Conservation (phyloP, 345 rosid genomes). For the Geranium rotundifolium region DNA sequence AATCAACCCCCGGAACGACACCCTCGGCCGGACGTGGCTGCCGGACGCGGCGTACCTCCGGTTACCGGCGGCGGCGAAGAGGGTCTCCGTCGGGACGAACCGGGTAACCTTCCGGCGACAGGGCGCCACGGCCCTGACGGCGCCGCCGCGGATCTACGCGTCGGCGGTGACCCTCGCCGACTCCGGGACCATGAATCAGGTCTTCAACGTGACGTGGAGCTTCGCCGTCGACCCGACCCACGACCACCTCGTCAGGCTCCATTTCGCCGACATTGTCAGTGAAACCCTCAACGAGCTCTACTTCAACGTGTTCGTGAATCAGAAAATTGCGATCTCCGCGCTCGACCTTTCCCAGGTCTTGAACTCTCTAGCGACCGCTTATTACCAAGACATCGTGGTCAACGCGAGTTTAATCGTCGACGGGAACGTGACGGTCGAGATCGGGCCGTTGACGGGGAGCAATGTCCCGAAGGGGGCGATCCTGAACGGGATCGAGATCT, state of each 20-base stretch:
- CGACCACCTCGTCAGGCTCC: slow-evolving; percentile 8
- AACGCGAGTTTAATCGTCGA: slow-evolving; percentile 9
- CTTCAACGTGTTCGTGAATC: slow-evolving; percentile 18
- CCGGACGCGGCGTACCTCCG: slow-evolving; percentile 8
- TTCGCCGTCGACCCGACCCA: slow-evolving; percentile 10
- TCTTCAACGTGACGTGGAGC: slow-evolving; percentile 16
- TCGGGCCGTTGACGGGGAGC: slow-evolving; percentile 10
- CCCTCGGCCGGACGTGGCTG: slow-evolving; percentile 11
- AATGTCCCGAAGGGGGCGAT: slow-evolving; percentile 9
- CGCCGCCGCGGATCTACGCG: slow-evolving; percentile 7
- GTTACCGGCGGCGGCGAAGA: not conserved
- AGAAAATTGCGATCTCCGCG: slow-evolving; percentile 11
- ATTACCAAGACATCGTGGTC: slow-evolving; percentile 13
- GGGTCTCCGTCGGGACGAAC: slow-evolving; percentile 8
- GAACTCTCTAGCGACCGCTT: slow-evolving; percentile 7
- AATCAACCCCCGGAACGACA: slow-evolving; percentile 14
- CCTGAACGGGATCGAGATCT: slow-evolving; percentile 14
- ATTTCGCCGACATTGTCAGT: slow-evolving; percentile 16
- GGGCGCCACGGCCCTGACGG: slow-evolving; percentile 4
- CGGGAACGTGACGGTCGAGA: slow-evolving; percentile 8
- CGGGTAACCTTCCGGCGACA: slow-evolving; percentile 2
- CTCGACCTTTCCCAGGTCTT: slow-evolving; percentile 13
- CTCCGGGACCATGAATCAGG: slow-evolving; percentile 4
- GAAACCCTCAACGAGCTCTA: slow-evolving; percentile 12
- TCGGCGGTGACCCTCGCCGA: slow-evolving; percentile 10